phyloP scores from a whole-genome alignment of 768 basidiomycete species.

The Dentipellis sp. region DNA sequence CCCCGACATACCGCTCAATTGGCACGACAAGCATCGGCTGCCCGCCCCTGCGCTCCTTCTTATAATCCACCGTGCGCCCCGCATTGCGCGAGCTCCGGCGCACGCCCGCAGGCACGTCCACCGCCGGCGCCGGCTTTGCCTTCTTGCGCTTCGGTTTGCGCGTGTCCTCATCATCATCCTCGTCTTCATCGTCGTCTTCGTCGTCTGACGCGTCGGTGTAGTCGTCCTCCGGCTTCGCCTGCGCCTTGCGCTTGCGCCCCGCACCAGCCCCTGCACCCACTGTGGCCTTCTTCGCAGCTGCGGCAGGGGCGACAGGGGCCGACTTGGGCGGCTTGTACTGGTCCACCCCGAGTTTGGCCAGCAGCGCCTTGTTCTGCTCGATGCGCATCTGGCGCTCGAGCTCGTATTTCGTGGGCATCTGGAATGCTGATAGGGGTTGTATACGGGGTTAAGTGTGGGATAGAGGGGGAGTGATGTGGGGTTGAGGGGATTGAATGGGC shows the following conservation, averaged over 20 bases:
- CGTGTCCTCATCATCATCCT: no score
- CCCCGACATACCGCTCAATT: neutral
- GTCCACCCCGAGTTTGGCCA: neutral
- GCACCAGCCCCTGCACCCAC: no score
- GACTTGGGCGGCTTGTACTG: neutral
- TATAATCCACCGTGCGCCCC: constrained; percentile 51
- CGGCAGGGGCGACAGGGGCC: neutral
- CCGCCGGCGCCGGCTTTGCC: no score
- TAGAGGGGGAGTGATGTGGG: no score
- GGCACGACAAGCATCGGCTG: constrained; percentile 4
- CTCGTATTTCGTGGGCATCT: constrained; percentile 13
- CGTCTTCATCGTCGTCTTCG: neutral
- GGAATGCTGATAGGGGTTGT: no score
- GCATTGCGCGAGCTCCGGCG: constrained; percentile 65
- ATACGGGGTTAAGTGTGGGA: no score
- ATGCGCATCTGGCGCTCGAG: constrained; percentile 2
- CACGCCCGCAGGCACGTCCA: constrained; percentile 17
- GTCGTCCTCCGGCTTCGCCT: neutral
- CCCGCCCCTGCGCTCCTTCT: constrained; percentile 22
- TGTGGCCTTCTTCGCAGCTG: neutral
- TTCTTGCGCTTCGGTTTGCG: no score
- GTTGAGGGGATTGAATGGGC: no score
- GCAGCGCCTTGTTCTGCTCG: neutral
- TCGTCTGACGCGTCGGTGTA: neutral
- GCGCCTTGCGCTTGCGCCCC: neutral